Conservation (phyloP, 768 basidiomycete species). For the Trametes cubensis region DNA sequence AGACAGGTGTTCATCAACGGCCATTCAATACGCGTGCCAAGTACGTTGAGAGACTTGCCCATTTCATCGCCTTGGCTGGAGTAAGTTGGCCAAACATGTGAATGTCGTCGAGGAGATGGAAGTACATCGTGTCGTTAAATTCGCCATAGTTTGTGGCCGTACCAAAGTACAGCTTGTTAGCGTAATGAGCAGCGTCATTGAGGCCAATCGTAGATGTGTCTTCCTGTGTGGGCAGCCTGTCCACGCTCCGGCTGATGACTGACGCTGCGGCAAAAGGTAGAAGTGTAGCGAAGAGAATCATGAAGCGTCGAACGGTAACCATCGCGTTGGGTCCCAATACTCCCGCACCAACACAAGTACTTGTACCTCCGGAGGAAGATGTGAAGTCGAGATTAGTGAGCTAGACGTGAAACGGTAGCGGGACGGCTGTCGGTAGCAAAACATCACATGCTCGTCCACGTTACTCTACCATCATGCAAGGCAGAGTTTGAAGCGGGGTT, state of each 20-base stretch:
- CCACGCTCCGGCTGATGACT: background rate
- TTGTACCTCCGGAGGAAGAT: no score
- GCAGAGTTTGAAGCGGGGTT: no score
- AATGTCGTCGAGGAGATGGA: slow-evolving; percentile 40
- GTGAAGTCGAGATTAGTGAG: no score
- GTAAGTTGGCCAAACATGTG: slow-evolving; percentile 49
- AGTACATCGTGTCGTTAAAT: slow-evolving; percentile 42
- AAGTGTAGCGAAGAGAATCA: no score
- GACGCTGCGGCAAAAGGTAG: no score
- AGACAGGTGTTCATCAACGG: background rate
- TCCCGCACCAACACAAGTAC: no score
- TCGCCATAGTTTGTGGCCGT: slow-evolving; percentile 51
- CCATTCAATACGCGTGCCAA: no score
- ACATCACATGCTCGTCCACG: no score
- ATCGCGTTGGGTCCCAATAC: no score
- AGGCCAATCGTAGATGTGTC: background rate
- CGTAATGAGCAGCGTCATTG: background rate
- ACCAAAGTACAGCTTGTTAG: slow-evolving; percentile 47
- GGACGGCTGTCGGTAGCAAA: no score
- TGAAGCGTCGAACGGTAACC: background rate
- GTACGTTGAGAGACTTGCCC: slow-evolving; percentile 38
- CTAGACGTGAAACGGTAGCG: no score
- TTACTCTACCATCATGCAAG: no score
- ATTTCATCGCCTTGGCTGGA: slow-evolving; percentile 58
- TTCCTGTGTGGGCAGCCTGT: background rate